These are phyloP conservation scores for Mimosa bimucronata DNA, from an alignment of 306 rosid species.

Conservation along the genomic window DNA sequence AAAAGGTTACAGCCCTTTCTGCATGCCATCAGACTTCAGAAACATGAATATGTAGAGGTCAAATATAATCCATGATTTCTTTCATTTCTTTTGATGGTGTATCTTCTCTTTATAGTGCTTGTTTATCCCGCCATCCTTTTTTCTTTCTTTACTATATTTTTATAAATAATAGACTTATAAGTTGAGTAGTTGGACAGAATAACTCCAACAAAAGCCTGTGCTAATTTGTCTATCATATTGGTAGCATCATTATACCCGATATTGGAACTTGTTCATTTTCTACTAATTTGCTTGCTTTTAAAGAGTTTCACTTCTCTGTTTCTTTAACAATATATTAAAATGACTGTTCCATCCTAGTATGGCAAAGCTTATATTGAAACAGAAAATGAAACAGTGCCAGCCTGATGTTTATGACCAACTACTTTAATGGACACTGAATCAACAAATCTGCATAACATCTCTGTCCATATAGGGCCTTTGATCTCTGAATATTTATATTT, in stretches of 20 bases:
- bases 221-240: not conserved
- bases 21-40: not conserved
- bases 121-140: not conserved
- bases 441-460: not conserved
- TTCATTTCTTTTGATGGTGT: not conserved
- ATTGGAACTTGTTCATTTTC: not conserved
- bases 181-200: not conserved
- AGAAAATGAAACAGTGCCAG: not conserved
- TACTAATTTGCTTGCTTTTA: not conserved
- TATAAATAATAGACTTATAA: not conserved
- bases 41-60: not conserved
- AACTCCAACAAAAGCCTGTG: not conserved
- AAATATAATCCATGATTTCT: not conserved
- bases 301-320: not conserved
- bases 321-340: not conserved
- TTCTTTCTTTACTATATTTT: not conserved
- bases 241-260: constrained; percentile 8
- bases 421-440: not conserved
- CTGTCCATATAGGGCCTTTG: not conserved
- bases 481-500: not conserved
- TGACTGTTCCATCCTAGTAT: not conserved
- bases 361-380: not conserved
- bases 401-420: not conserved
- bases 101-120: not conserved
- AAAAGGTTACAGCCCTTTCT: not conserved